Evolutionary conservation across 2,329 filamentous ascomycete genomes (phyloP).

Genomic region (Colletotrichum spinosum): DNA sequence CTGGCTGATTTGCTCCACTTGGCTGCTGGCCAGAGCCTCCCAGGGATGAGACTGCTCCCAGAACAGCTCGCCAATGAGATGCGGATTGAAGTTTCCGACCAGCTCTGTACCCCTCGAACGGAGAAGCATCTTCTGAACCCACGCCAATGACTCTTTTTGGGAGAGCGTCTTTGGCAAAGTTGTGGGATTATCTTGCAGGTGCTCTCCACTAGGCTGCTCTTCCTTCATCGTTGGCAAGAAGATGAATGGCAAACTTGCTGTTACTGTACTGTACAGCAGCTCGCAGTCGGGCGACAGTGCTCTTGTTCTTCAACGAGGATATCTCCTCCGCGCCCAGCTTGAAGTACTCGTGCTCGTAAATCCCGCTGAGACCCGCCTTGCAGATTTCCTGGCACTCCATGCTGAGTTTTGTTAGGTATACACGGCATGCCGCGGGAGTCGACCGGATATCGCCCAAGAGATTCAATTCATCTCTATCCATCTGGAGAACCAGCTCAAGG

Average conservation of each 20-base stretch:
- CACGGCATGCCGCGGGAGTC: constrained; percentile 1
- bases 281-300: constrained; percentile 38
- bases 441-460: constrained; percentile 7
- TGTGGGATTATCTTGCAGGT: not conserved
- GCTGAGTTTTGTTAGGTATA: constrained; percentile 8
- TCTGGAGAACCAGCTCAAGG: constrained; percentile 45
- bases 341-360: constrained; percentile 34
- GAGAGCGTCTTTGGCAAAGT: not conserved
- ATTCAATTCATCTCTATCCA: constrained; percentile 6
- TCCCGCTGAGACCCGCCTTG: constrained; percentile 23
- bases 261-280: constrained; percentile 43
- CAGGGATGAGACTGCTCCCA: constrained; percentile 67
- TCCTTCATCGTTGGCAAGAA: not conserved
- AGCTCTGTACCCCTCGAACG: constrained; percentile 57
- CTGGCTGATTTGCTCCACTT: not conserved
- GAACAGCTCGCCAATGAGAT: constrained; percentile 70
- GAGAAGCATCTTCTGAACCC: constrained; percentile 7
- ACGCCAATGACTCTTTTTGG: not conserved
- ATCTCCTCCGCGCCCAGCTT: constrained; percentile 27
- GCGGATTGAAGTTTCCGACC: constrained; percentile 69
- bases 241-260: constrained; percentile 37
- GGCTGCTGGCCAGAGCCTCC: constrained; percentile 43
- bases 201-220: not conserved
- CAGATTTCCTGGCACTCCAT: constrained; percentile 14
- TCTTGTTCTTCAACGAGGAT: constrained; percentile 12